Percentiles rank a stretch among this genome's conserved stretches.
Conservation (phyloP, 164 flowering plant species). For the Hamamelis virginiana region DNA sequence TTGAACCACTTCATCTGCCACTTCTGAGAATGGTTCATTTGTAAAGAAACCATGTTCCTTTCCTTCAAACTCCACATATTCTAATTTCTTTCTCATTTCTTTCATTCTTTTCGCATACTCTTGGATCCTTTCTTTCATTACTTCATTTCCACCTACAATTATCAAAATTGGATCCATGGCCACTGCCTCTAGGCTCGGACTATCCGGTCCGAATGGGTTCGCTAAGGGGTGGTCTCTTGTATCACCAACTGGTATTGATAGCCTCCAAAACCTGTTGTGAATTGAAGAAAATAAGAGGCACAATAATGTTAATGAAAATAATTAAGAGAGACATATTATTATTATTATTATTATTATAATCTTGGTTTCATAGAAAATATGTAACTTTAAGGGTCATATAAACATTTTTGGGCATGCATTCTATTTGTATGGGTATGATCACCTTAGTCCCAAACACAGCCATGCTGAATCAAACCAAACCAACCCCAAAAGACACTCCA, state of each 20-base stretch:
- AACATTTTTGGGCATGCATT: too few species aligned
- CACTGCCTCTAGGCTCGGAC: constrained; percentile 34
- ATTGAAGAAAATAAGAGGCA: too few species aligned
- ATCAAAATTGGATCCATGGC: constrained; percentile 45
- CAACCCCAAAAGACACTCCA: too few species aligned
- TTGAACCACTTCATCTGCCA: constrained; percentile 14
- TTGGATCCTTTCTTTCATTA: constrained; percentile 47
- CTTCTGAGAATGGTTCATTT: constrained; percentile 29
- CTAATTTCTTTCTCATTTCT: constrained; percentile 36
- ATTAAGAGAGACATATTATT: too few species aligned
- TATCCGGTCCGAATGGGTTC: constrained; percentile 56
- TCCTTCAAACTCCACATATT: constrained; percentile 45
- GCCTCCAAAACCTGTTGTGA: constrained; percentile 60
- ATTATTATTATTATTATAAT: too few species aligned
- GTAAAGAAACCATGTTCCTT: constrained; percentile 52
- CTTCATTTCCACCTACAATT: constrained; percentile 41
- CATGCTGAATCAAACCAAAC: too few species aligned
- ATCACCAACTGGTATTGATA: constrained; percentile 51
- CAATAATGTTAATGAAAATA: too few species aligned
- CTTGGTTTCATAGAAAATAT: too few species aligned
- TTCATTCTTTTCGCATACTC: constrained; percentile 42
- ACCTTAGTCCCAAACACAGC: too few species aligned
- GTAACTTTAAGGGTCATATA: too few species aligned
- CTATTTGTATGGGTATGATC: too few species aligned
- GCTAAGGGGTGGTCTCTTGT: constrained; percentile 49